Evolutionary conservation across 2,329 filamentous ascomycete species (phyloP), one percentile per base, ranked within the genome.

Genomic region (Penicillium sp.): DNA sequence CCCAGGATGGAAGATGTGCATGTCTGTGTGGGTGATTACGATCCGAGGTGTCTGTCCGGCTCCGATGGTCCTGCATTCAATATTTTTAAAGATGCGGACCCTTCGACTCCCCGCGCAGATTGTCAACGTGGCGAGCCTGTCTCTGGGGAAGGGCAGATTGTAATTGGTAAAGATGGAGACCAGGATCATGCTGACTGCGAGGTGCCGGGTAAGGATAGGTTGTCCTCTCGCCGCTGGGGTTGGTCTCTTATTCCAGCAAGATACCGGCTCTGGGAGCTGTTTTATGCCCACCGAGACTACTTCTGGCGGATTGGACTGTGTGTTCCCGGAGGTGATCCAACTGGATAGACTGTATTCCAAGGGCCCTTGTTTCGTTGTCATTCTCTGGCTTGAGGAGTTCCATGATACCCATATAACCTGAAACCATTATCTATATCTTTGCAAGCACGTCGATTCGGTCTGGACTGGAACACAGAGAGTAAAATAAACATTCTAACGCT

Each of bases 271-370:
- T 96, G 93, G 91, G 86, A 96, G 74, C 77, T 97, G 7, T 88
- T 97, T 68, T 96, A 95, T 72, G 89, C 92, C 1, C 94, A 99
- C 75, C 80, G 94, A 38, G 94, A 99, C 75, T 99, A 99, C 73
- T 97, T 99, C 74, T 96, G 91, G 90, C 82, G 94, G 53, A 73
- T 99, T 49, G 94, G 94, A 0, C 77, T 97, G 31, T 99, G 94
- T 75, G 79, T 97, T 2, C 92, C 93, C 0, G 88, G 88, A 11
- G 89, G 89, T 13, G 70, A 74, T 59, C 68, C 67, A 10, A 68
- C 65, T 32, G 64, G 62, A n/a, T 56, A 51, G 42, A 48, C 3
- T 14, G 13, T 13, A 29, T 31, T 8, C 18, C n/a, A 16, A 32
- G 29, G 24, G 44, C 14, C n/a, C 24, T 47, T 22, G 14, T 5